These are phyloP conservation scores for Catenaria anguillulae DNA, from an alignment of 371 early-diverging fungal species.

Conservation along the genomic window DNA sequence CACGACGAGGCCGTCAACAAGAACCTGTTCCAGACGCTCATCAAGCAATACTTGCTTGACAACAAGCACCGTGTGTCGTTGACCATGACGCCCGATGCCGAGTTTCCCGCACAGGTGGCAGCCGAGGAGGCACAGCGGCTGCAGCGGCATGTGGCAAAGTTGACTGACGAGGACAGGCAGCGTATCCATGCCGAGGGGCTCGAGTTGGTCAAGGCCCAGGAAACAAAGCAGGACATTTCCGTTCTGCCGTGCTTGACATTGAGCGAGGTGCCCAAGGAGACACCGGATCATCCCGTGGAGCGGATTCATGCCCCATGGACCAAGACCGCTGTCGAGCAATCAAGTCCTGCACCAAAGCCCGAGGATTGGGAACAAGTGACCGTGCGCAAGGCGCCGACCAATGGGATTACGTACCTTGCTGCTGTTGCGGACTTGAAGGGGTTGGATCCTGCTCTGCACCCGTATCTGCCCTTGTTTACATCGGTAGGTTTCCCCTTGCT, in stretches of 20 bases:
- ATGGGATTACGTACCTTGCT: constrained; percentile 80
- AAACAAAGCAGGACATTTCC: constrained; percentile 49
- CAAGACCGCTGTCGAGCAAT: no score
- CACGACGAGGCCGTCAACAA: constrained; percentile 37
- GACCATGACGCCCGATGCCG: constrained; percentile 62
- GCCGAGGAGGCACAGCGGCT: constrained; percentile 51
- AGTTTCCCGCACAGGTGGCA: constrained; percentile 38
- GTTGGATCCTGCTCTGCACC: constrained; percentile 33
- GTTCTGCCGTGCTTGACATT: constrained; percentile 68
- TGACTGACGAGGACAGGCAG: constrained; percentile 43
- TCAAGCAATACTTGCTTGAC: constrained; percentile 57
- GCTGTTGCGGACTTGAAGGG: constrained; percentile 46
- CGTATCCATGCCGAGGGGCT: constrained; percentile 42
- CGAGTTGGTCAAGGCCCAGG: constrained; percentile 51
- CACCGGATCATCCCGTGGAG: constrained; percentile 47
- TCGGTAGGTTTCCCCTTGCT: constrained; percentile 46
- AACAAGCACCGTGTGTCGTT: constrained; percentile 62
- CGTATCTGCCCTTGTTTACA: constrained; percentile 63
- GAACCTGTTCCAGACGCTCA: constrained; percentile 54
- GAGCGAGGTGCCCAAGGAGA: constrained; percentile 48
- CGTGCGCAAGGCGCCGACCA: constrained; percentile 59
- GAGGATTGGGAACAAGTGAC: neutral
- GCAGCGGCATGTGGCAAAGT: constrained; percentile 30
- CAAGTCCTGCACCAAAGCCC: no score
- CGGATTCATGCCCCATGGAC: constrained; percentile 32